Conservation (phyloP, 306 rosid species). For the Lagenaria siceraria region DNA sequence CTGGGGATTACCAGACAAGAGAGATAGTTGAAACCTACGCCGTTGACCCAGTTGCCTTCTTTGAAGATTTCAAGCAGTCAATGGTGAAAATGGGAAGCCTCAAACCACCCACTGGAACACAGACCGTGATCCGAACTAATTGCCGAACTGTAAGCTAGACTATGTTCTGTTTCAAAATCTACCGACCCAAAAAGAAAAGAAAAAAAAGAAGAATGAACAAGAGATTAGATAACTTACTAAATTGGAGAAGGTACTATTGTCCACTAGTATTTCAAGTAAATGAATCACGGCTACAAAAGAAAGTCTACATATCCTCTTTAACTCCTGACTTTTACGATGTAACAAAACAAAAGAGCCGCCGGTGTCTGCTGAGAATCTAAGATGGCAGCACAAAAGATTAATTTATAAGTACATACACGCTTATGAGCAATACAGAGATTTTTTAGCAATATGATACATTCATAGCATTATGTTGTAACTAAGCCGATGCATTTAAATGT, state of each 20-base stretch:
- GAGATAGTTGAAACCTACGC: conserved; percentile 49
- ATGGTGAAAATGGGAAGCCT: conserved; percentile 69
- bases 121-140: conserved; percentile 45
- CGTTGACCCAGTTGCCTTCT: conserved; percentile 31
- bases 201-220: too few relatives aligned
- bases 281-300: background rate
- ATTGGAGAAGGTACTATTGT: background rate
- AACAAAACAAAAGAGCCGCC: background rate
- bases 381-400: background rate
- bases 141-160: conserved; percentile 27
- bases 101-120: conserved; percentile 17
- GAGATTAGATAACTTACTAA: background rate
- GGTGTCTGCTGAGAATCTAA: background rate
- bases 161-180: background rate
- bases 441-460: conserved; percentile 1
- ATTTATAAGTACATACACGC: background rate
- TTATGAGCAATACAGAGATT: background rate
- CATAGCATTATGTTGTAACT: background rate
- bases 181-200: background rate
- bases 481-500: background rate
- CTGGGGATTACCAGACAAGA: conserved; percentile 34
- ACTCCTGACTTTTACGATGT: background rate
- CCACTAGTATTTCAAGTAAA: background rate
- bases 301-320: background rate
- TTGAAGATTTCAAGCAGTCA: conserved; percentile 48